These are phyloP conservation scores for Aschersonia sp. DNA, from an alignment of 2,329 filamentous ascomycete genomes.

Conservation along the genomic window DNA sequence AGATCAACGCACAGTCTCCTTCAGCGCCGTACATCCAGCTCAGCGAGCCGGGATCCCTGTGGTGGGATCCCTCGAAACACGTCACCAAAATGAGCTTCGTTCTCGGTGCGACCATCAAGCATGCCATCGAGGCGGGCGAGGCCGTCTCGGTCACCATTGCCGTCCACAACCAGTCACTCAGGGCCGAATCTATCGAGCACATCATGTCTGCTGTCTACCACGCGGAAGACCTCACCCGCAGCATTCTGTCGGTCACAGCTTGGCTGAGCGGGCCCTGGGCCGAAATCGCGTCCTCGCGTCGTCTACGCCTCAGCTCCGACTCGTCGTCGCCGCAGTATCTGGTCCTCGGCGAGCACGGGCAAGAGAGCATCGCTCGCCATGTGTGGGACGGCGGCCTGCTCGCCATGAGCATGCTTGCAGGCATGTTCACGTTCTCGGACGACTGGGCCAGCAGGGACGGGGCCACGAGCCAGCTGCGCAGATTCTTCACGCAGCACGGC, in stretches of 20 bases:
- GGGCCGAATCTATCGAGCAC: too few relatives aligned
- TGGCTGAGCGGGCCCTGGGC: background rate
- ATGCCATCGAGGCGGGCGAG: too few relatives aligned
- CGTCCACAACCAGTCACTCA: too few relatives aligned
- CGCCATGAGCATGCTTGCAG: conserved; percentile 19
- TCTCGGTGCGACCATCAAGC: too few relatives aligned
- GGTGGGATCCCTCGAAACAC: too few relatives aligned
- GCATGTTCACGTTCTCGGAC: conserved; percentile 12
- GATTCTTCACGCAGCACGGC: conserved; percentile 11
- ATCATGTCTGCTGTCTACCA: too few relatives aligned
- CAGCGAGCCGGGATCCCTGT: too few relatives aligned
- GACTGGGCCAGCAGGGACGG: conserved; percentile 11
- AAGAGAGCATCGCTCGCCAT: conserved; percentile 44
- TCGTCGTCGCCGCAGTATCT: conserved; percentile 15
- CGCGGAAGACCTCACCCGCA: too few relatives aligned
- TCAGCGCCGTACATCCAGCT: too few relatives aligned
- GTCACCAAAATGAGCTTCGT: too few relatives aligned
- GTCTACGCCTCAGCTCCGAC: conserved; percentile 12
- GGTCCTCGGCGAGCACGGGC: conserved; percentile 39
- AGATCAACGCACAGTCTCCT: background rate
- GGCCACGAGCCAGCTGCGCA: conserved; percentile 16
- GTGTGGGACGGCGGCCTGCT: conserved; percentile 43
- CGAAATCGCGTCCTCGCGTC: conserved; percentile 6
- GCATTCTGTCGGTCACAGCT: too few relatives aligned
- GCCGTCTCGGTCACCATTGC: too few relatives aligned